Conservation (phyloP, 108 stramenopile genomes). For the Cyclotella kingstonii region DNA sequence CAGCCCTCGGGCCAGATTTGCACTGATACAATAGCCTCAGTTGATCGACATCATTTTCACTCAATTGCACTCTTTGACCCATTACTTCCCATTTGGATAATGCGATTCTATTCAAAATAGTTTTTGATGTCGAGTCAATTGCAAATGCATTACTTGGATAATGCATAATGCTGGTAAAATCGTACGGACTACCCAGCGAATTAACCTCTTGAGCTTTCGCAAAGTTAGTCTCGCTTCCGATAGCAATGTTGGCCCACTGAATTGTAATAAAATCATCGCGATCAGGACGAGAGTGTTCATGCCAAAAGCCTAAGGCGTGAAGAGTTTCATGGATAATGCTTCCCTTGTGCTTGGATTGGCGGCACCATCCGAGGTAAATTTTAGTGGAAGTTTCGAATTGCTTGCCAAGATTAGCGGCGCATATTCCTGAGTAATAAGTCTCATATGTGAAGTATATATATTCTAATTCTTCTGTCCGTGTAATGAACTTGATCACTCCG, state of each 20-base stretch:
- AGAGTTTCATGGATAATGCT: constrained; percentile 46
- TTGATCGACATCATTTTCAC: constrained; percentile 36
- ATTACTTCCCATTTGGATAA: constrained; percentile 24
- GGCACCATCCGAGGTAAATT: constrained; percentile 37
- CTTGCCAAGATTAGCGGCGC: constrained; percentile 30
- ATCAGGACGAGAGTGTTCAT: constrained; percentile 52
- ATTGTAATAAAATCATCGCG: constrained; percentile 46
- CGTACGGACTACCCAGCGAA: constrained; percentile 41
- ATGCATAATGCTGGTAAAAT: constrained; percentile 52
- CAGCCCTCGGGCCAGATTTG: constrained; percentile 23
- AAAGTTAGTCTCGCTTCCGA: constrained; percentile 24
- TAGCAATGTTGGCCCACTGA: constrained; percentile 24
- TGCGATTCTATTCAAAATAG: constrained; percentile 2
- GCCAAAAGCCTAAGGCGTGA: constrained; percentile 59
- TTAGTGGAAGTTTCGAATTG: constrained; percentile 15
- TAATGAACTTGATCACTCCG: constrained; percentile 28
- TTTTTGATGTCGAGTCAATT: constrained; percentile 6
- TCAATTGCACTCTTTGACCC: constrained; percentile 41
- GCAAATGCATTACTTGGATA: constrained; percentile 39
- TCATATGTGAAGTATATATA: constrained; percentile 35
- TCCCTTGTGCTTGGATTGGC: constrained; percentile 12
- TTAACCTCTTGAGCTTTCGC: constrained; percentile 17
- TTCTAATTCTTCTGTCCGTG: constrained; percentile 4
- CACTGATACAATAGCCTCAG: constrained; percentile 42
- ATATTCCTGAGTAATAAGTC: constrained; percentile 9